phyloP scores from a whole-genome alignment of 495 filamentous ascomycete species.

The Penicillium coprophilum region DNA sequence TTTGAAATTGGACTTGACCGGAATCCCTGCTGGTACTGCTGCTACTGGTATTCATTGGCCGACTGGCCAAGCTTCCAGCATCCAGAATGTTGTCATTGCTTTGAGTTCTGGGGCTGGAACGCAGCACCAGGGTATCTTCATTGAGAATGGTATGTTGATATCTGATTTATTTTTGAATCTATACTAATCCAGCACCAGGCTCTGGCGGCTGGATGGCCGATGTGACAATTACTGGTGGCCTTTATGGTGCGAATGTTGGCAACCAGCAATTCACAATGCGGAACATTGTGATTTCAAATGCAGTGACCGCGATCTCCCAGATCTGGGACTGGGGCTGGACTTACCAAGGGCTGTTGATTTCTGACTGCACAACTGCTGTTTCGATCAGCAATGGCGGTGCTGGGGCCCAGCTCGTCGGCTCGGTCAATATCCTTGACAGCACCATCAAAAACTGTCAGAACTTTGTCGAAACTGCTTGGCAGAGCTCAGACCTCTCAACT shows the following conservation, averaged over 20 bases:
- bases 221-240: conserved; percentile 69
- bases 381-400: conserved; percentile 40
- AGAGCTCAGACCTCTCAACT: conserved; percentile 40
- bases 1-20: conserved; percentile 70
- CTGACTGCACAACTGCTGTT: conserved; percentile 55
- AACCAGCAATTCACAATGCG: conserved; percentile 84
- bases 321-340: conserved; percentile 62
- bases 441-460: conserved; percentile 61
- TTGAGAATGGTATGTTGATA: conserved; percentile 60
- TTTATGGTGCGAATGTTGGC: conserved; percentile 61
- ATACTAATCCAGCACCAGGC: conserved; percentile 35
- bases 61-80: conserved; percentile 66
- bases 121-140: conserved; percentile 70
- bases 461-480: conserved; percentile 60
- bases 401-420: conserved; percentile 39
- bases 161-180: conserved; percentile 11
- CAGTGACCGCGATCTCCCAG: conserved; percentile 59
- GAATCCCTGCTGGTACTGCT: conserved; percentile 51
- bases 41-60: conserved; percentile 78
- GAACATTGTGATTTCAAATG: conserved; percentile 66
- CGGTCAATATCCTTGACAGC: conserved; percentile 55
- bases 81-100: conserved; percentile 75
- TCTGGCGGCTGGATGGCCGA: conserved; percentile 70
- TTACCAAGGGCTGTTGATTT: conserved; percentile 49
- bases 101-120: conserved; percentile 61